Conservation (phyloP, 2,329 filamentous ascomycete species). For the Cryphonectria japonica region DNA sequence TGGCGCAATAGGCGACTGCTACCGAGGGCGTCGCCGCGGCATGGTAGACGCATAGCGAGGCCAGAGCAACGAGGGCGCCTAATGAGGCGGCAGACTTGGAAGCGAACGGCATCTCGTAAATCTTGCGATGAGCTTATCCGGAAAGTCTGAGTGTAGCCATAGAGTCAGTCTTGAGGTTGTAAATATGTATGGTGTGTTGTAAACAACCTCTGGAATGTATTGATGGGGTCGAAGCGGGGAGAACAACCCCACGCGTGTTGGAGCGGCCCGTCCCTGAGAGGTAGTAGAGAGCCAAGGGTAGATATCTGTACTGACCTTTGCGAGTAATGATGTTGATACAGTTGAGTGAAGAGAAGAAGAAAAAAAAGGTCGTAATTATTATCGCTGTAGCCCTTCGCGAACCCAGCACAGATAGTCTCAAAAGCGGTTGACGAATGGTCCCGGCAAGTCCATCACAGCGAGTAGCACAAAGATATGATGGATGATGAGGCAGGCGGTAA, state of each 20-base stretch:
- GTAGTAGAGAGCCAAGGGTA: background rate
- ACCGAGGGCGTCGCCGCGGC: conserved; percentile 37
- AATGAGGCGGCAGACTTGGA: conserved; percentile 18
- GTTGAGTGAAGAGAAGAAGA: background rate
- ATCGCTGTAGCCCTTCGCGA: conserved; percentile 10
- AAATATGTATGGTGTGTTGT: background rate
- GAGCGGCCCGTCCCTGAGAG: background rate
- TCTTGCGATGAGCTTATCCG: background rate
- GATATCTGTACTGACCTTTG: conserved; percentile 6
- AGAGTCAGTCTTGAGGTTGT: conserved; percentile 4
- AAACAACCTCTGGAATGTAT: conserved; percentile 12
- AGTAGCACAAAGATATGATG: background rate
- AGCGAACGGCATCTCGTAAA: conserved; percentile 1
- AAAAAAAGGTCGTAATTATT: background rate
- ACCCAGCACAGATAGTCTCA: conserved; percentile 15
- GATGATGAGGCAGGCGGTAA: background rate
- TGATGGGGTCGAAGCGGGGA: background rate
- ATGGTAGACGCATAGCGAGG: conserved; percentile 32
- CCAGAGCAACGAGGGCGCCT: conserved; percentile 31
- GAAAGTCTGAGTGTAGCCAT: background rate
- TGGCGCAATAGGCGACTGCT: conserved; percentile 49
- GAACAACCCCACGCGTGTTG: background rate
- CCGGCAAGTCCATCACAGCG: conserved; percentile 19
- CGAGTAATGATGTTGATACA: background rate
- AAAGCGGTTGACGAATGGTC: background rate